Percentiles rank a stretch among this genome's conserved stretches.
Conservation (phyloP, 805 yeast genomes). For the Hanseniaspora mollemarum region DNA sequence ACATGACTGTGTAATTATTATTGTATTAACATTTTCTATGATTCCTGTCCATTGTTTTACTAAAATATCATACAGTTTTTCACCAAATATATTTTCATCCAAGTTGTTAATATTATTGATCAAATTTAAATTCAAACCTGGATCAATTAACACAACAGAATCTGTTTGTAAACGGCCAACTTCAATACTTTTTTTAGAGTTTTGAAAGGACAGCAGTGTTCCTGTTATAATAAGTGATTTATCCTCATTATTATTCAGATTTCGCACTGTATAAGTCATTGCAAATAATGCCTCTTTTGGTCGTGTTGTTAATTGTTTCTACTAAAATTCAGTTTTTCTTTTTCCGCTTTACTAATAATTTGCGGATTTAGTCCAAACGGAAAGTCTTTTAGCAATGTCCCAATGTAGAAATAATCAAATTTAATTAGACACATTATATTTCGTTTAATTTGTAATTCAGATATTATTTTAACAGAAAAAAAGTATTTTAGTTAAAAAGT, state of each 20-base stretch:
- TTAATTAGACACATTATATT: too few relatives aligned
- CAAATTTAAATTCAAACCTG: constrained; percentile 4
- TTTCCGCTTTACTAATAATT: too few relatives aligned
- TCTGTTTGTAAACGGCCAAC: background rate
- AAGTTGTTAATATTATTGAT: background rate
- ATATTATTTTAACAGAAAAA: too few relatives aligned
- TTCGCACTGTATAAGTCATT: constrained; percentile 8
- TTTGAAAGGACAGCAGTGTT: background rate
- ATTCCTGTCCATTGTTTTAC: constrained; percentile 33
- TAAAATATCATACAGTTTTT: constrained; percentile 29
- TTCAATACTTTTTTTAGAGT: background rate
- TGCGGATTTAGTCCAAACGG: too few relatives aligned
- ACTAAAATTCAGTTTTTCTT: too few relatives aligned
- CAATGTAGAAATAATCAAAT: too few relatives aligned
- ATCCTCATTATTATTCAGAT: background rate
- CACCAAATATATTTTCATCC: background rate
- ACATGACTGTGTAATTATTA: constrained; percentile 80
- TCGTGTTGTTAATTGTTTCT: too few relatives aligned
- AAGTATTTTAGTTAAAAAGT: too few relatives aligned
- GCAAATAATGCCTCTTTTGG: too few relatives aligned
- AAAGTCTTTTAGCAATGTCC: too few relatives aligned
- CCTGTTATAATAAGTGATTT: constrained; percentile 4
- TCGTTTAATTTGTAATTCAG: too few relatives aligned
- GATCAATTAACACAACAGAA: constrained; percentile 8
- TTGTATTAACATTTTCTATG: constrained; percentile 46